These are phyloP conservation scores for Cornus florida DNA, from an alignment of 148 eudicot species.

Conservation along the genomic window DNA sequence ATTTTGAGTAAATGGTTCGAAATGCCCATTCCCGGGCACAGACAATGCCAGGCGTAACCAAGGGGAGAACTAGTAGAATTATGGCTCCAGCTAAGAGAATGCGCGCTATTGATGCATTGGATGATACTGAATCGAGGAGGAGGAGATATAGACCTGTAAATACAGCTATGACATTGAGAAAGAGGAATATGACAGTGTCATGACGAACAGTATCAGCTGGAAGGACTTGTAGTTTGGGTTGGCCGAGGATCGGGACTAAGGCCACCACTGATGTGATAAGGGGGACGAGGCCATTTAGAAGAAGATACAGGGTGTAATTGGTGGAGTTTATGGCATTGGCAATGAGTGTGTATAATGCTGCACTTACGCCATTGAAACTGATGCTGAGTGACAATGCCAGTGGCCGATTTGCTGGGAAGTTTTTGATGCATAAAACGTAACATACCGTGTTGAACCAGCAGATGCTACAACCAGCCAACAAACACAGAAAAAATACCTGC, in stretches of 20 bases:
- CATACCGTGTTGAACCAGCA: conserved; percentile 96
- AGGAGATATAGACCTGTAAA: conserved; percentile 81
- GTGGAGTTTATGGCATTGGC: conserved; percentile 58
- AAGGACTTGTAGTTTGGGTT: conserved; percentile 42
- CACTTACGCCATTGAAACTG: conserved; percentile 83
- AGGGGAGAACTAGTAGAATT: conserved; percentile 48
- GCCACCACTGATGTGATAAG: conserved; percentile 51
- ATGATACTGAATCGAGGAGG: conserved; percentile 44
- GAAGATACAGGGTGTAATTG: conserved; percentile 47
- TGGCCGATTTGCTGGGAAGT: conserved; percentile 58
- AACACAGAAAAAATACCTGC: conserved; percentile 68
- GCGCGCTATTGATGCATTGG: conserved; percentile 24
- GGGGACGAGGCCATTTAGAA: conserved; percentile 65
- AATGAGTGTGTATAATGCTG: conserved; percentile 71
- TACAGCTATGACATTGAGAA: conserved; percentile 56
- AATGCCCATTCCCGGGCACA: conserved; percentile 69
- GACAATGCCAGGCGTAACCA: conserved; percentile 57
- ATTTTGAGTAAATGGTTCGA: conserved; percentile 34
- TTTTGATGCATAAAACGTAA: conserved; percentile 70
- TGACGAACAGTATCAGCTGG: conserved; percentile 31
- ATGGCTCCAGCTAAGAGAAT: conserved; percentile 62
- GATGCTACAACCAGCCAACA: conserved; percentile 84
- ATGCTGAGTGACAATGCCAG: conserved; percentile 75
- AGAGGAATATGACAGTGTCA: conserved; percentile 61
- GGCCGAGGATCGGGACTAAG: conserved; percentile 62